Conservation (phyloP, 352 stramenopile genomes). For the Phytophthora cactorum region DNA sequence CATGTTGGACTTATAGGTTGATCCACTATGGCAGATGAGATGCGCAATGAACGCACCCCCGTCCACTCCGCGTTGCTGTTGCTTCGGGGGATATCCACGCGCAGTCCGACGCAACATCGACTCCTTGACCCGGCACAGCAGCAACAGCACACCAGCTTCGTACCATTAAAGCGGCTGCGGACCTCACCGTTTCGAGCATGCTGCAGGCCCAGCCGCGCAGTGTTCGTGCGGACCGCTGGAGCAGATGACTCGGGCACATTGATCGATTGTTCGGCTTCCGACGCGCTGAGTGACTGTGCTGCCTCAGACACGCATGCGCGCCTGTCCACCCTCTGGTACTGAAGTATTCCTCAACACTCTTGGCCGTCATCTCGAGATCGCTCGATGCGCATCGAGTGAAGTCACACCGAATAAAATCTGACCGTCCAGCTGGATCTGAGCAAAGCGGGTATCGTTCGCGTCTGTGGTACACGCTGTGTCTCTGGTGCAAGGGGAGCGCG, state of each 20-base stretch:
- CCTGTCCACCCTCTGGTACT: too few species aligned
- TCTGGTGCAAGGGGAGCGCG: slow-evolving; percentile 16
- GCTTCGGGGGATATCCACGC: too few species aligned
- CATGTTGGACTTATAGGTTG: too few species aligned
- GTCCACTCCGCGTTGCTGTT: too few species aligned
- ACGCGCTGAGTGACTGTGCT: slow-evolving; percentile 1
- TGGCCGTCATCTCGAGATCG: too few species aligned
- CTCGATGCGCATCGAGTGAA: slow-evolving; percentile 1
- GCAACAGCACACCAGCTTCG: too few species aligned
- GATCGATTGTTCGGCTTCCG: not conserved
- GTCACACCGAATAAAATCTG: slow-evolving; percentile 12
- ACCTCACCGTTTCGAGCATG: slow-evolving; percentile 1
- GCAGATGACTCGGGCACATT: slow-evolving; percentile 14
- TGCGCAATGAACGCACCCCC: too few species aligned
- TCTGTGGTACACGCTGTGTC: slow-evolving; percentile 13
- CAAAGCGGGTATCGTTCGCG: slow-evolving; percentile 16
- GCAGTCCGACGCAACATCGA: too few species aligned
- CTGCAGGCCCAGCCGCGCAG: slow-evolving; percentile 7
- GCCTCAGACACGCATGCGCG: too few species aligned
- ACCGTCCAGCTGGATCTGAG: slow-evolving; percentile 29
- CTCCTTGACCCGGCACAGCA: too few species aligned
- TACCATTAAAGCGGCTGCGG: slow-evolving; percentile 3
- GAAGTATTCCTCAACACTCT: too few species aligned
- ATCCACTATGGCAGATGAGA: too few species aligned
- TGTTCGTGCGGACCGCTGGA: slow-evolving; percentile 9